A percentile compares a stretch with the other conserved stretches of the same genome.
Evolutionary conservation across 2,329 filamentous ascomycete species (phyloP).

Genomic region (Cucurbitaria berberidis): DNA sequence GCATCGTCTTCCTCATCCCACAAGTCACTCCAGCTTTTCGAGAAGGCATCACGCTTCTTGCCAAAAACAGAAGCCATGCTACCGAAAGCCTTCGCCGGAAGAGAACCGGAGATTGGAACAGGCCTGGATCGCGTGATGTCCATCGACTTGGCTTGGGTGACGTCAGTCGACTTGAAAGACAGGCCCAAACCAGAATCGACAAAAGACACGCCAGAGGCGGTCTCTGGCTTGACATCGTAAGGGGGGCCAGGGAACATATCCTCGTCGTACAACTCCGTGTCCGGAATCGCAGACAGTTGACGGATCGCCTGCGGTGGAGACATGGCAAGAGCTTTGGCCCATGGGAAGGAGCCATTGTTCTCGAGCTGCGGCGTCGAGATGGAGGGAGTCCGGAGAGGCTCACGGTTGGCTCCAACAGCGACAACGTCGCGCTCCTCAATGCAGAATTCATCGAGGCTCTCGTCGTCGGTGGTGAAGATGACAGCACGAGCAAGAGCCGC

Average conservation of each 20-base stretch:
- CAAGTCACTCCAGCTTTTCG: constrained; percentile 99
- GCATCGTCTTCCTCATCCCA: constrained; percentile 94
- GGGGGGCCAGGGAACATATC: constrained; percentile 83
- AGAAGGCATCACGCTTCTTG: constrained; percentile 76
- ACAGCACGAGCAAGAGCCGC: constrained; percentile 79
- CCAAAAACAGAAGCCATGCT: constrained; percentile 83
- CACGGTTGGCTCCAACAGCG: constrained; percentile 83
- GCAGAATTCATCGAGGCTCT: constrained; percentile 92
- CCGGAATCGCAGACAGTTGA: constrained; percentile 84
- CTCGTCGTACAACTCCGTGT: constrained; percentile 78
- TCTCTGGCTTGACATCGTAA: constrained; percentile 77
- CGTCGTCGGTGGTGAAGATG: constrained; percentile 92
- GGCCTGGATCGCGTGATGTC: constrained; percentile 68
- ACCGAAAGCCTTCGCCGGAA: constrained; percentile 69
- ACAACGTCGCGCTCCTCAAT: constrained; percentile 77
- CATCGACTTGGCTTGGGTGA: constrained; percentile 57
- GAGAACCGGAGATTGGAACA: constrained; percentile 78
- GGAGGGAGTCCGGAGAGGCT: constrained; percentile 93
- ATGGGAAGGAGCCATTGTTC: constrained; percentile 82
- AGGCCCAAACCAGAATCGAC: constrained; percentile 80
- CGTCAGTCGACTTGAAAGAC: constrained; percentile 73
- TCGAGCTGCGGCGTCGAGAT: constrained; percentile 86
- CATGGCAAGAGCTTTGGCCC: constrained; percentile 87
- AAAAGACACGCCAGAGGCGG: constrained; percentile 82
- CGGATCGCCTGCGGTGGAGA: constrained; percentile 73